These are phyloP conservation scores for Mycena olivaceomarginata DNA, from an alignment of 768 basidiomycete species.

Conservation along the genomic window DNA sequence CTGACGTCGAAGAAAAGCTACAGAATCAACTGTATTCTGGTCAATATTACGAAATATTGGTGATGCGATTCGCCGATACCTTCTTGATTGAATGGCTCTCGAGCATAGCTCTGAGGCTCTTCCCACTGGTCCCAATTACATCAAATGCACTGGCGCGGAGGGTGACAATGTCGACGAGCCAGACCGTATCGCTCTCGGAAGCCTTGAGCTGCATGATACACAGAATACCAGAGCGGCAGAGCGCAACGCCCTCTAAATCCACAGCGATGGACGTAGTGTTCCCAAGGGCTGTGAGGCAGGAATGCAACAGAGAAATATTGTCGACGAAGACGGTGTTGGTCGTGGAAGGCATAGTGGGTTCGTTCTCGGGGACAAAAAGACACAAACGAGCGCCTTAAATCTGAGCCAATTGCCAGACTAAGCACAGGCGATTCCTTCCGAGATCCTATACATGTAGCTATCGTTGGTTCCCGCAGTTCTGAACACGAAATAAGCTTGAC, in stretches of 20 bases:
- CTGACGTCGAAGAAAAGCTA: constrained; percentile 60
- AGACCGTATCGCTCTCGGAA: constrained; percentile 51
- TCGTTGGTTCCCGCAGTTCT: too few species aligned
- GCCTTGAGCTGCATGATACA: constrained; percentile 56
- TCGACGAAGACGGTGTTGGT: constrained; percentile 32
- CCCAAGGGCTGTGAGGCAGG: constrained; percentile 23
- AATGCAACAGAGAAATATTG: constrained; percentile 26
- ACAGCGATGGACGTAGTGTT: constrained; percentile 50
- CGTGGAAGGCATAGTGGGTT: background rate
- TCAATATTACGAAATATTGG: background rate
- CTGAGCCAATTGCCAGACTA: too few species aligned
- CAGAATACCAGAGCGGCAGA: constrained; percentile 55
- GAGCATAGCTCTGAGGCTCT: constrained; percentile 48
- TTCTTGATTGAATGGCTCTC: constrained; percentile 48
- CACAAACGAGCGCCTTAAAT: too few species aligned
- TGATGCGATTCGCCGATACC: constrained; percentile 36
- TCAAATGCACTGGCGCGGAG: constrained; percentile 54
- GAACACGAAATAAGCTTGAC: too few species aligned
- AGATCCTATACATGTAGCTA: too few species aligned
- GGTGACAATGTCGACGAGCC: constrained; percentile 58
- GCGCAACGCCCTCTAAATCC: constrained; percentile 59
- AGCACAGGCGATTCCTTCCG: too few species aligned
- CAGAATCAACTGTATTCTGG: background rate
- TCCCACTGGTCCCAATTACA: constrained; percentile 47
- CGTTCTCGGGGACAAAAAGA: too few species aligned